Base-by-base conservation (phyloP, 192 early-diverging fungal species). In the Thamnidium elegans region DNA sequence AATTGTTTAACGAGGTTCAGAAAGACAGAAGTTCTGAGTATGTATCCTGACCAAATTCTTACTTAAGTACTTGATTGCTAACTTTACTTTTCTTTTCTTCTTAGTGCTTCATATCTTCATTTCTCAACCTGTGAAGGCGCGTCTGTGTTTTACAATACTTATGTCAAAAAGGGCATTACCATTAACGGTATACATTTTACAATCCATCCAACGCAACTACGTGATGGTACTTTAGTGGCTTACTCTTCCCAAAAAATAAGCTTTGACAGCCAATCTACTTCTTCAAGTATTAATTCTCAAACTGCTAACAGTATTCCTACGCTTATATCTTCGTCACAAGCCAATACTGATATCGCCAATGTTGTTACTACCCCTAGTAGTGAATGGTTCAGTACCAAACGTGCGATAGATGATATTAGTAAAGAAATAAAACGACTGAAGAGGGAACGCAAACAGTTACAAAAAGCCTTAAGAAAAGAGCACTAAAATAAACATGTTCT, bases 61-160 rank as follows among this genome's bases (percentile, higher is more conserved):
- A n/a, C n/a, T n/a, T n/a, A n/a, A n/a, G n/a, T 53, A 53, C 51
- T 53, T 53, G 9, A 53, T 30, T 30, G 31, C 51, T 53, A 53
- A 53, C 23, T 53, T 53, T 47, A 11, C 45, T 47, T 47, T 47
- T 47, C 45, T 53, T 53, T 53, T 53, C 23, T 53, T 53, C 51
- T 53, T 53, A 53, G 51, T 53, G 23, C 23, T 53, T 53, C 51
- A 53, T 53, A 31, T 53, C 51, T 53, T 26, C 26, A 53, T 53
- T 53, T 53, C 26, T 53, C 51, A 53, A 30, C 51, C 51, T 31
- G 26, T 30, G 51, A 53, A 30, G 3, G 23, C 23, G 51, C 51
- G 9, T 53, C 51, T 31, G 51, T 53, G 8, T 53, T 53, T 30
- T 53, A 53, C 26, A 31, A 53, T 31, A 53, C 51, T 31, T 53